Evolutionary conservation across 2,329 filamentous ascomycete species (phyloP).

Genomic region (Ophiostoma piceae): DNA sequence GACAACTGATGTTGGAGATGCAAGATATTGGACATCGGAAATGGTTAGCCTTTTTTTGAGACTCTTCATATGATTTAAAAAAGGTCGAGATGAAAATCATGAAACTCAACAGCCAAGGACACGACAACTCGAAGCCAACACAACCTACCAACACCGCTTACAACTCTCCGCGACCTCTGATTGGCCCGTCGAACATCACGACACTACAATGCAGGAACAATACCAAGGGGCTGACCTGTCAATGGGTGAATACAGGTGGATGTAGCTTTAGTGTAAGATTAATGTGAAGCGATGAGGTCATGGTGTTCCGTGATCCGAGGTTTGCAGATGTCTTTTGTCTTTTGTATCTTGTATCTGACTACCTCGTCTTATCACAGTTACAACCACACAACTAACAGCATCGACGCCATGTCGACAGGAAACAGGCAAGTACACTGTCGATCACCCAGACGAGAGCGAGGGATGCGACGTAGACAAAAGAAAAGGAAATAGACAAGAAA

Average conservation of each 20-base stretch:
- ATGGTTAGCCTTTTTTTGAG: neutral
- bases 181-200: neutral
- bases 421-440: neutral
- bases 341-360: neutral
- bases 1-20: neutral
- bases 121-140: neutral
- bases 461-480: no score
- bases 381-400: neutral
- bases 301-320: neutral
- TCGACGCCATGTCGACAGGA: neutral
- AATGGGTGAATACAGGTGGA: neutral
- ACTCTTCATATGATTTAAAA: no score
- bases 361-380: neutral
- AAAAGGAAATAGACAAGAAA: neutral
- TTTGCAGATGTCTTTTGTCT: neutral
- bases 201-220: neutral
- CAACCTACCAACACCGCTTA: neutral
- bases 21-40: neutral
- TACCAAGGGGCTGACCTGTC: slow-evolving; percentile 7
- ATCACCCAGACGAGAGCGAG: neutral
- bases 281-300: neutral
- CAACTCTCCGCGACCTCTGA: neutral
- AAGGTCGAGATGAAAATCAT: no score
- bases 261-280: no score
- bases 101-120: no score